Percentiles rank a stretch among this genome's conserved stretches.
Evolutionary conservation across 148 eudicot genomes (phyloP).

Genomic region (Hydrangea macrophylla): DNA sequence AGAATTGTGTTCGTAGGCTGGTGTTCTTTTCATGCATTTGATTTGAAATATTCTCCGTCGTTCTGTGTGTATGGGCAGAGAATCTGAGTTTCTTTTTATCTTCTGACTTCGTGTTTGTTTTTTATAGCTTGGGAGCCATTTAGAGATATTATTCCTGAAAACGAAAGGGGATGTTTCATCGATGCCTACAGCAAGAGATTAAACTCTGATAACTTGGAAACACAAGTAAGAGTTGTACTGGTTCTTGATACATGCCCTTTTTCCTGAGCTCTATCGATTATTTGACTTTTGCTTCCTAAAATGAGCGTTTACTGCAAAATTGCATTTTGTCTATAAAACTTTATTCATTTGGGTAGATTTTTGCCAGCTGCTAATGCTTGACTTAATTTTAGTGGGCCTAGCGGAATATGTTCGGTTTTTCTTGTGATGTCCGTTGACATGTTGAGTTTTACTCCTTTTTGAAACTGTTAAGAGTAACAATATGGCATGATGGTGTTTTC

Average conservation of each 20-base stretch:
- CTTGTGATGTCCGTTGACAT: too few relatives aligned
- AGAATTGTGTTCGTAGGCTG: not conserved
- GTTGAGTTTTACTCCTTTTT: too few relatives aligned
- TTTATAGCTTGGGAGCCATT: conserved; percentile 89
- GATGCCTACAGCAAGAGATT: conserved; percentile 86
- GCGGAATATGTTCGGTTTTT: too few relatives aligned
- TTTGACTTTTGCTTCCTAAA: not conserved
- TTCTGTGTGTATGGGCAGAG: not conserved
- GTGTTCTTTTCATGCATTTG: not conserved
- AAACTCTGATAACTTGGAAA: conserved; percentile 70
- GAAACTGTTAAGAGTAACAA: too few relatives aligned
- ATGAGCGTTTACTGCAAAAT: not conserved
- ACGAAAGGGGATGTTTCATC: conserved; percentile 75
- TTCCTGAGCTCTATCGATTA: not conserved
- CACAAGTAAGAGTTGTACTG: conserved; percentile 53
- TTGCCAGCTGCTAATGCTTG: not conserved
- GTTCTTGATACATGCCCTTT: not conserved
- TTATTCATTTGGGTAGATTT: not conserved
- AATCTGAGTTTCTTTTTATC: conserved; percentile 9
- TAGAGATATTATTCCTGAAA: conserved; percentile 94
- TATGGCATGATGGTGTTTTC: too few relatives aligned
- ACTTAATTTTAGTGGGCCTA: too few relatives aligned
- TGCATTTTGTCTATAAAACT: not conserved
- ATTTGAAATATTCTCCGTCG: not conserved
- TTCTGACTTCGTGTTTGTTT: too few relatives aligned